These are phyloP conservation scores for Stevia rebaudiana DNA, from an alignment of 140 eudicot genomes.

Conservation along the genomic window DNA sequence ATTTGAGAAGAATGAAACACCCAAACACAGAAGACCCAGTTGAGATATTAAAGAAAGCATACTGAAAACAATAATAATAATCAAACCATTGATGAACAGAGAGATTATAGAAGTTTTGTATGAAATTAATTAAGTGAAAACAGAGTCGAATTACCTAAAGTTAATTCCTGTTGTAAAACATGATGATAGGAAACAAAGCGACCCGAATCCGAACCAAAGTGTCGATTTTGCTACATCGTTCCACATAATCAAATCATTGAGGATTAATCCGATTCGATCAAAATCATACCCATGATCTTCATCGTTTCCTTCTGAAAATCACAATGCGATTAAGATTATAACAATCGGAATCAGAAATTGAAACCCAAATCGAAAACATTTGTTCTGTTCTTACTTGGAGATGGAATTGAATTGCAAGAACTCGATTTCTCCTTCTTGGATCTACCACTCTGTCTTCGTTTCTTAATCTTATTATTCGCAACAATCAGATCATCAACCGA, in stretches of 20 bases:
- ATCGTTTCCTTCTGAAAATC: conserved; percentile 35
- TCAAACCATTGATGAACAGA: neutral
- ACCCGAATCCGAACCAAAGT: conserved; percentile 95
- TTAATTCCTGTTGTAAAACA: conserved; percentile 59
- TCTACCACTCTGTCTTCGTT: conserved; percentile 59
- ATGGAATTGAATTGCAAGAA: conserved; percentile 34
- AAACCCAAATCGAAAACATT: neutral
- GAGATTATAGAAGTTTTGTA: neutral
- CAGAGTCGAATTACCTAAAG: conserved; percentile 50
- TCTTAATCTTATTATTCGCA: conserved; percentile 40
- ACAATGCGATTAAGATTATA: conserved; percentile 1
- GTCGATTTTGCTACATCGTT: conserved; percentile 85
- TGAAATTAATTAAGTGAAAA: neutral
- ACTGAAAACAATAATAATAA: conserved; percentile 33
- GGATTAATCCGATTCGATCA: conserved; percentile 53
- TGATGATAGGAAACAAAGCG: conserved; percentile 85
- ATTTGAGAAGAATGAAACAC: conserved; percentile 64
- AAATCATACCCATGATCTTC: conserved; percentile 50
- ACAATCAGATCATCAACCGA: conserved; percentile 46
- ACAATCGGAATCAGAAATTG: neutral
- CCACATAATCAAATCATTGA: conserved; percentile 80
- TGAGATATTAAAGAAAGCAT: conserved; percentile 67
- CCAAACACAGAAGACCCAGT: conserved; percentile 67
- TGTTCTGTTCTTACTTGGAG: conserved; percentile 40
- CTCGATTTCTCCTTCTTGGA: conserved; percentile 51